Conservation (phyloP, 331 rosid species). For the Rhamnella rubrinervis region DNA sequence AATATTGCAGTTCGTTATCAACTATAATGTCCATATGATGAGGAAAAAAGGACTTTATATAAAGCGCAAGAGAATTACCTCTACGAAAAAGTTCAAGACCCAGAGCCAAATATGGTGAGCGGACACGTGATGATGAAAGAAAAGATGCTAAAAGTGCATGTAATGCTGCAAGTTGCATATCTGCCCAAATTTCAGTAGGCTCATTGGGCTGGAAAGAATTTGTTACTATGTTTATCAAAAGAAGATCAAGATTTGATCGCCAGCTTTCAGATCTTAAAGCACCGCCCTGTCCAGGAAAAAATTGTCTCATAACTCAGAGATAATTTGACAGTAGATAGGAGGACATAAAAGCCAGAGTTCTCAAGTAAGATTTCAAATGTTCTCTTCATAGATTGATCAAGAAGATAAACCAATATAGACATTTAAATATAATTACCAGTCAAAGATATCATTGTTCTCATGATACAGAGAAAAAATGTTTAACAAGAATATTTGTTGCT, state of each 20-base stretch:
- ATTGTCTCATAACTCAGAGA: background rate
- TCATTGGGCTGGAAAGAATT: slow-evolving; percentile 48
- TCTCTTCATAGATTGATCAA: background rate
- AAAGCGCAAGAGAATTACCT: slow-evolving; percentile 49
- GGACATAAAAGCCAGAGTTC: background rate
- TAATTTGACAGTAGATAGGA: slow-evolving; percentile 13
- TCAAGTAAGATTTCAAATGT: background rate
- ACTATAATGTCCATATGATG: background rate
- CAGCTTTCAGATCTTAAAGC: slow-evolving; percentile 51
- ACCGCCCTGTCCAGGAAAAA: slow-evolving; percentile 61
- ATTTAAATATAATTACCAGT: too few species aligned
- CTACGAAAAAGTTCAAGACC: slow-evolving; percentile 81
- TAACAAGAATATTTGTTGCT: too few species aligned
- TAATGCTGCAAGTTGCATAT: slow-evolving; percentile 75
- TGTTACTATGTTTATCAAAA: slow-evolving; percentile 50
- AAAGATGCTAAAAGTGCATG: slow-evolving; percentile 77
- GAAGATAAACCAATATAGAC: background rate
- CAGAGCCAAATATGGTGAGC: slow-evolving; percentile 65
- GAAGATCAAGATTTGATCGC: slow-evolving; percentile 63
- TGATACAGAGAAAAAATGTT: too few species aligned
- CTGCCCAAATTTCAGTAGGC: slow-evolving; percentile 37
- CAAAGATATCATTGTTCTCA: too few species aligned
- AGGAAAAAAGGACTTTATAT: background rate
- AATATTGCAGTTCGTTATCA: background rate
- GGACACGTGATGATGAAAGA: slow-evolving; percentile 51